Base-by-base conservation (phyloP, 1,139 yeast species). In the Arxiozyma telluris region DNA sequence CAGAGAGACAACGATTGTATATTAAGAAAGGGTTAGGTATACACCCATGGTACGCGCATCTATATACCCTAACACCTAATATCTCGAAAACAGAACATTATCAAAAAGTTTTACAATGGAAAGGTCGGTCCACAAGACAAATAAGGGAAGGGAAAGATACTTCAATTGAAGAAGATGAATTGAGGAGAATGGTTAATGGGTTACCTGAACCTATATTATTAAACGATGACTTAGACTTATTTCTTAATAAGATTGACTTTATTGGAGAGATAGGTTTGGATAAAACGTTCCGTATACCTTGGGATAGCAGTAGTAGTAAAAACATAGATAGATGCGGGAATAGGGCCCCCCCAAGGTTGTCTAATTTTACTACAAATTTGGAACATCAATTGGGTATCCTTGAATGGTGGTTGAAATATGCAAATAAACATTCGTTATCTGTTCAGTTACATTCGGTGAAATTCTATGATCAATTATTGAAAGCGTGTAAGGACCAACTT, bases 181-280 rank as follows among this genome's bases (percentile, higher is more conserved):
- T 1, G 76, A 77, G 22, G 34, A 15, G 8, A 11, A 39, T 41
- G 44, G 15, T 47, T 8, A 22, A 30, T 1, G 34, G 20, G 21
- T 30, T 48, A 12, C 50, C 50, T 6, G 34, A 25, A 1, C 50
- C 50, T 6, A 12, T 48, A 15, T 11, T 15, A 7, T 12, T 48
- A 7, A 41, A 11, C 7, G 21, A 21, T 1, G 59, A 64, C 4
- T 27, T 27, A 27, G 0, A 61, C 61, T 0, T 79, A 80, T 44
- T 54, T 55, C 42, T 52, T 42, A 46, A 22, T 15, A 63, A 68
- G 12, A 56, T 74, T 20, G 52, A 61, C 41, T 51, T 71, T 15
- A 75, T 90, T n/a, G 98, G 98, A 0, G 98, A 93, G 63, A 77
- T 90, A 21, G 98, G 98, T 0, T 71, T 93, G 5, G 98, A 93